Base-by-base conservation (phyloP, 176 grass and related monocot genomes). In the Saccharum spontaneum region DNA sequence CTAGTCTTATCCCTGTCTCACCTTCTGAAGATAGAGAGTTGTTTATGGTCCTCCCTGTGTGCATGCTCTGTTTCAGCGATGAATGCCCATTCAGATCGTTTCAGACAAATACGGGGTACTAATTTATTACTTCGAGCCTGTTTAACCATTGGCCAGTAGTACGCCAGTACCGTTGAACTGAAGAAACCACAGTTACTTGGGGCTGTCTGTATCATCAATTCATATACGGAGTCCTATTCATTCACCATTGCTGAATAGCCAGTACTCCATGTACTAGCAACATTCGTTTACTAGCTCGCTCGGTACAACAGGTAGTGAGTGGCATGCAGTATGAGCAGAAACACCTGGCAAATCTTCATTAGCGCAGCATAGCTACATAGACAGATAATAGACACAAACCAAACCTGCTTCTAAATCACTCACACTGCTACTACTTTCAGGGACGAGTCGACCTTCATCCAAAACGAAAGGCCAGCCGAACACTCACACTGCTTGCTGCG, bases 381-480 rank as follows among this genome's bases (percentile, higher is more conserved):
- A 82, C 20, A 69, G 1, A 48, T 48, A 38, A 7, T 9, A 57
- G n/a, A 69, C 18, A 11, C 16, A 2, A 44, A 62, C 4, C 31
- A 23, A 28, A 37, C 7, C 18, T 50, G 23, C 44, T 30, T 17
- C 14, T 31, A 7, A 64, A 60, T 64, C 61, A 30, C 61, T 30
- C 61, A 14, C 12, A 70, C 65, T 40, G 49, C 11, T 60, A 22
- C 48, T 30, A 22, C 48, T 30, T 71, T 54, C 40, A 30, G 67
- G 41, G 20, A 60, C 20, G 8, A 28, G 28, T 28, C 28, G 28
- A 59, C 74, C 84, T 86, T 67, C 80, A 75, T 76, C 67, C 80
- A 90, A 90, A 90, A 90, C 88, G 22, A 54, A 86, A 87, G 79
- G 88, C 79, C 88, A 28, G 38, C 36, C 67, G 77, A 37, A 74